phyloP scores from a whole-genome alignment of 805 yeast genomes.

The Hanseniaspora mollemarum region DNA sequence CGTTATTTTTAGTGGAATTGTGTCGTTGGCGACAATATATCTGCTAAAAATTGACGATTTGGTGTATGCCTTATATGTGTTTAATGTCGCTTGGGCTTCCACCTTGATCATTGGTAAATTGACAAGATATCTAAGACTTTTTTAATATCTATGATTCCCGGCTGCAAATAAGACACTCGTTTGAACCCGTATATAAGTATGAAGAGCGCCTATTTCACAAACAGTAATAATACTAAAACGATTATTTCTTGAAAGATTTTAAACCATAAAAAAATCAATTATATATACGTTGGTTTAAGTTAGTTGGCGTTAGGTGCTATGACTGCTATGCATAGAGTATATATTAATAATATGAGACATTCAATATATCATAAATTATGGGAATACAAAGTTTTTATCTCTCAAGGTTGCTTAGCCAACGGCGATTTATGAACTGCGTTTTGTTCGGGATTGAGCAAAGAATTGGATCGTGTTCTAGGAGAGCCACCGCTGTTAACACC shows the following conservation, averaged over 20 bases:
- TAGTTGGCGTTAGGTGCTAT: too few species aligned
- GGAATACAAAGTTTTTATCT: neutral
- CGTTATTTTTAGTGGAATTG: slow-evolving; percentile 21
- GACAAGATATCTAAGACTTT: slow-evolving; percentile 38
- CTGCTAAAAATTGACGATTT: neutral
- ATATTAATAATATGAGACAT: too few species aligned
- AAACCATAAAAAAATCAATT: too few species aligned
- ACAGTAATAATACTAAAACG: too few species aligned
- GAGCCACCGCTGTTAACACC: slow-evolving; percentile 18
- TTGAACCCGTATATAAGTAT: too few species aligned
- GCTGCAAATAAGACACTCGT: too few species aligned
- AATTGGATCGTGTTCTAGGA: slow-evolving; percentile 12
- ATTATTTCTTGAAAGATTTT: too few species aligned
- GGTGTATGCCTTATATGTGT: slow-evolving; percentile 23
- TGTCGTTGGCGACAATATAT: neutral
- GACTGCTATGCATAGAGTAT: too few species aligned
- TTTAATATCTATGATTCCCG: neutral
- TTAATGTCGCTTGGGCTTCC: slow-evolving; percentile 54
- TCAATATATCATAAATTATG: too few species aligned
- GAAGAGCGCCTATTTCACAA: too few species aligned
- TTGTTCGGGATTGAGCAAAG: slow-evolving; percentile 8
- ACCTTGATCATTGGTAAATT: slow-evolving; percentile 56
- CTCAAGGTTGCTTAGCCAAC: neutral
- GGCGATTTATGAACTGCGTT: neutral
- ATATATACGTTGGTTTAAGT: too few species aligned